Conservation (phyloP, 1,284 basidiomycete genomes). For the Phaffia rhodozyma region DNA sequence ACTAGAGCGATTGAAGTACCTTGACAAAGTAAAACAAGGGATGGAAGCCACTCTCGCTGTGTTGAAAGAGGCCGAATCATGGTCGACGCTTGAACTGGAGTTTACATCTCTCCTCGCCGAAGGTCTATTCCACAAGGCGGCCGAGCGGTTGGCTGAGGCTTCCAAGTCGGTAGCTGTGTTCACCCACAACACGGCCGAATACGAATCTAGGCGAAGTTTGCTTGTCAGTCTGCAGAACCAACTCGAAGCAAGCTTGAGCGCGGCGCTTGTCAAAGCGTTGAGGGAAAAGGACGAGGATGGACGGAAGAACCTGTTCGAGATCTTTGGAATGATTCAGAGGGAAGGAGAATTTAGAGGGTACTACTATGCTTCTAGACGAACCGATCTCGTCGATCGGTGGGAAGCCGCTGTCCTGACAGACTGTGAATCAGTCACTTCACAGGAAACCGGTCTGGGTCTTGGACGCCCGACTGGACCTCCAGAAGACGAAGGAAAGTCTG, state of each 20-base stretch:
- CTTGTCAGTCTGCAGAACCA: slow-evolving; percentile 86
- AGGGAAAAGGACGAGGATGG: slow-evolving; percentile 56
- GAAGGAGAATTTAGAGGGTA: slow-evolving; percentile 83
- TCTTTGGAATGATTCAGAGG: slow-evolving; percentile 79
- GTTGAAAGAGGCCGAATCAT: slow-evolving; percentile 78
- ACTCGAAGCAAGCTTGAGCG: slow-evolving; percentile 75
- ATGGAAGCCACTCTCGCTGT: slow-evolving; percentile 81
- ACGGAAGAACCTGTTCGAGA: slow-evolving; percentile 65
- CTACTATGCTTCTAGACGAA: slow-evolving; percentile 71
- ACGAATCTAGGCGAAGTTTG: slow-evolving; percentile 65
- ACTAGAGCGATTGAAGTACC: slow-evolving; percentile 58
- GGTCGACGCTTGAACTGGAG: slow-evolving; percentile 85
- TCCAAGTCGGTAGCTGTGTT: slow-evolving; percentile 76
- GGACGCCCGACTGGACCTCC: too few species aligned
- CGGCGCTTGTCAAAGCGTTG: slow-evolving; percentile 60
- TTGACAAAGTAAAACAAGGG: slow-evolving; percentile 67
- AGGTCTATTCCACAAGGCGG: slow-evolving; percentile 65
- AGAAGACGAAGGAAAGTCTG: not conserved
- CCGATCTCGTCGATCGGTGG: slow-evolving; percentile 56
- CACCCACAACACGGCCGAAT: slow-evolving; percentile 68
- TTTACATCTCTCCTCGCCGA: slow-evolving; percentile 69
- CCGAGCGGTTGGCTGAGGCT: slow-evolving; percentile 74
- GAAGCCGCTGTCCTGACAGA: slow-evolving; percentile 45
- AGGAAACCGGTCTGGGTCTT: too few species aligned
- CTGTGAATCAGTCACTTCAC: slow-evolving; percentile 28